Evolutionary conservation across 805 yeast genomes (phyloP), one percentile per base, ranked within the genome.

Genomic region (Soucietia sequanensis): DNA sequence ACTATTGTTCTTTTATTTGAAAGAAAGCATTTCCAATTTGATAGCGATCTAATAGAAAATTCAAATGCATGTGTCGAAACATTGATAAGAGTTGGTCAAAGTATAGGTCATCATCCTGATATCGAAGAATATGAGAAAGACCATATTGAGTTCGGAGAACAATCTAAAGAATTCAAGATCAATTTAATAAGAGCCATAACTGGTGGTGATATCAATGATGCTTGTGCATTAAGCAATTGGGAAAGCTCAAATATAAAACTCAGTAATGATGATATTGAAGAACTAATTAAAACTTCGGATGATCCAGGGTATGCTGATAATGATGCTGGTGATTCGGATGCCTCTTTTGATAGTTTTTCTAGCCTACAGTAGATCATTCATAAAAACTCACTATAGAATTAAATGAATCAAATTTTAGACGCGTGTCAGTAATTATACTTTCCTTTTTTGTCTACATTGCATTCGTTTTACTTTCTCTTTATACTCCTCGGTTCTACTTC

Each of bases 31-130:
- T 69, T 84, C 47, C 41, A 44, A 17, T 83, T 89, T 52, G 99
- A 91, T 58, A 58, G 79, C 0, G 98, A 91, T 57, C 54, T 91
- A 13, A 53, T 75, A 6, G 59, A 70, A 19, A 93, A 90, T 54
- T 84, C 96, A 0, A 57, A 55, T 19, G 74, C 75, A 15, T 71
- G 81, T 14, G 70, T 87, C 11, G 99, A 91, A 56, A 90, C 98
- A 0, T 67, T 90, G 37, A 81, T 90, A 1, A 65, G 84, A 34
- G 95, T 90, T 1, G 98, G 98, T 0, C 91, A 87, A 84, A 84
- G 95, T 25, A 75, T 91, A 24, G 98, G 96, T 0, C 96, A 90
- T 56, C 44, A 72, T 0, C 74, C 74, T 0, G 72, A 63, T 9
- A 60, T 59, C 1, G 47, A 58, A 2, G 89, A 82, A 45, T 68